Conservation (phyloP, 2,329 filamentous ascomycete species). For the Aureobasidium pullulans region DNA sequence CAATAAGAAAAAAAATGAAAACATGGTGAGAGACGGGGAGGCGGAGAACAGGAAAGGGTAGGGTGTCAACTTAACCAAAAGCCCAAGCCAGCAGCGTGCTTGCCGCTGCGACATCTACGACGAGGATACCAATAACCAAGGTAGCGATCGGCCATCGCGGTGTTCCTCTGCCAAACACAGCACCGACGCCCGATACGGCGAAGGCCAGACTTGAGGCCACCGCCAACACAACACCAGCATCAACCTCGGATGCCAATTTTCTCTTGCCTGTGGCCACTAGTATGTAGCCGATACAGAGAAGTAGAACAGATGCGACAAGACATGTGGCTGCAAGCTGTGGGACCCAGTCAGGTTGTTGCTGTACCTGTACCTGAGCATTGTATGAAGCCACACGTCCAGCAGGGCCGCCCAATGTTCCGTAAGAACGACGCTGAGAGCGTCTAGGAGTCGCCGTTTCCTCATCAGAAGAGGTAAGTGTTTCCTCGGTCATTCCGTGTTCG, state of each 20-base stretch:
- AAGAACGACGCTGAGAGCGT: slow-evolving; percentile 31
- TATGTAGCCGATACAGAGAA: slow-evolving; percentile 58
- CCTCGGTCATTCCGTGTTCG: slow-evolving; percentile 8
- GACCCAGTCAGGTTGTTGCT: slow-evolving; percentile 13
- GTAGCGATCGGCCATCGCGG: slow-evolving; percentile 38
- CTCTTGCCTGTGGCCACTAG: slow-evolving; percentile 62
- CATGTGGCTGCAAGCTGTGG: slow-evolving; percentile 40
- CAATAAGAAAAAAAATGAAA: neutral
- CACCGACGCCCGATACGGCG: slow-evolving; percentile 53
- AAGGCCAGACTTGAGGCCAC: slow-evolving; percentile 60
- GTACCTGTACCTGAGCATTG: neutral
- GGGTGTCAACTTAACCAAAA: neutral
- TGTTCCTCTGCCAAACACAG: slow-evolving; percentile 48
- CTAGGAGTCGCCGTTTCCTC: slow-evolving; percentile 19
- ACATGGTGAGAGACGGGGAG: neutral
- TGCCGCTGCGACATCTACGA: slow-evolving; percentile 42
- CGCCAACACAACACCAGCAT: slow-evolving; percentile 63
- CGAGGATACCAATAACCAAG: slow-evolving; percentile 39
- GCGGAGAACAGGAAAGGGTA: neutral
- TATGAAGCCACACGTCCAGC: neutral
- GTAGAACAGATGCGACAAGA: slow-evolving; percentile 52
- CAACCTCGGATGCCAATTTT: slow-evolving; percentile 62
- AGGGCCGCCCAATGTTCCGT: slow-evolving; percentile 2
- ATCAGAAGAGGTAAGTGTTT: slow-evolving; percentile 26
- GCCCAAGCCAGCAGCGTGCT: slow-evolving; percentile 49